Conservation (phyloP, 768 basidiomycete genomes). For the Lactarius pseudohatsudake region DNA sequence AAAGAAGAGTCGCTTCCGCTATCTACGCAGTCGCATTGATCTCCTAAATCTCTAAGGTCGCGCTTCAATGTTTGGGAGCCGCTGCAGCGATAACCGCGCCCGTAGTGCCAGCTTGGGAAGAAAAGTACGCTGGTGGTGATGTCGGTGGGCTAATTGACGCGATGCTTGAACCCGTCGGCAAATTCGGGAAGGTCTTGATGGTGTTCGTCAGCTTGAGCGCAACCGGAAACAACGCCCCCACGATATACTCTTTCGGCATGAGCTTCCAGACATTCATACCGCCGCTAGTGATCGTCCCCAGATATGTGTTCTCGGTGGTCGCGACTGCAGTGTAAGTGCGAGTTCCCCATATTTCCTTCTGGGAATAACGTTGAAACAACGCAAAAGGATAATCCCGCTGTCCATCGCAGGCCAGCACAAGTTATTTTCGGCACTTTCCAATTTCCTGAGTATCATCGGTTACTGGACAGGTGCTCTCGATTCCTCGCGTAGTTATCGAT, state of each 20-base stretch:
- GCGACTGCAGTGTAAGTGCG: conserved; percentile 61
- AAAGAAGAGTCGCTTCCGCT: conserved; percentile 27
- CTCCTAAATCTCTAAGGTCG: conserved; percentile 31
- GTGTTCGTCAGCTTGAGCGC: conserved; percentile 75
- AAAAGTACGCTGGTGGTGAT: conserved; percentile 51
- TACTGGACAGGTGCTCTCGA: conserved; percentile 38
- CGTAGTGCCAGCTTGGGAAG: conserved; percentile 53
- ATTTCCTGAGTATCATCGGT: conserved; percentile 64
- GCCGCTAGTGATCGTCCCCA: conserved; percentile 53
- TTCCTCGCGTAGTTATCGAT: not conserved
- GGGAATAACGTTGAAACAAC: not conserved
- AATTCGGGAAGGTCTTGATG: conserved; percentile 69
- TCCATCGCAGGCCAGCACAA: conserved; percentile 64
- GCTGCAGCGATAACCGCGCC: conserved; percentile 61
- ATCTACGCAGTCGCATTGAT: conserved; percentile 18
- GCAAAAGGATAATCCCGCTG: conserved; percentile 58
- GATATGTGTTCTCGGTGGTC: conserved; percentile 67
- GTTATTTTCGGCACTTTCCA: conserved; percentile 62
- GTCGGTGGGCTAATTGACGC: conserved; percentile 66
- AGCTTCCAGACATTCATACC: conserved; percentile 72
- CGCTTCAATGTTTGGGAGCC: conserved; percentile 60
- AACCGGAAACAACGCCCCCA: conserved; percentile 76
- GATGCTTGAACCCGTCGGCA: conserved; percentile 57
- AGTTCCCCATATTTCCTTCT: not conserved
- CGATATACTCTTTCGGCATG: conserved; percentile 79